phyloP scores from a whole-genome alignment of 75 land plant species.

The Picea sitchensis region DNA sequence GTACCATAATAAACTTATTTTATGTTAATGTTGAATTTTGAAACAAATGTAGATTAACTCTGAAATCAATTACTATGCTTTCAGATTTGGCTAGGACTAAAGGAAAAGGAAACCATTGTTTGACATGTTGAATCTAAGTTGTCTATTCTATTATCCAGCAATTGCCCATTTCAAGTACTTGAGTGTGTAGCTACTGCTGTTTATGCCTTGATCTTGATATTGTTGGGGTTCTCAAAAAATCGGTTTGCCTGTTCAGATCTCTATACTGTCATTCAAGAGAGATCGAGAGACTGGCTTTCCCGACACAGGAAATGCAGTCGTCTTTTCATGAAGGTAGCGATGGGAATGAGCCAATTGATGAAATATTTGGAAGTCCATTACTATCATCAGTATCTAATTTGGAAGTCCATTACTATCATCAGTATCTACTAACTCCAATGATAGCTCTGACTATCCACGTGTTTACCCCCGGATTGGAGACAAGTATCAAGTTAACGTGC shows the following conservation, averaged over 20 bases:
- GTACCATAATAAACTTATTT: not conserved
- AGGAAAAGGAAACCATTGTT: not conserved
- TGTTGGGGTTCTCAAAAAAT: not conserved
- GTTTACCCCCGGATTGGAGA: slow-evolving; percentile 45
- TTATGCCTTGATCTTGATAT: not conserved
- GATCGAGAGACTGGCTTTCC: not conserved
- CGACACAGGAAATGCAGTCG: slow-evolving; percentile 1
- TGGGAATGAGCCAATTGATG: not conserved
- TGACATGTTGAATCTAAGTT: not conserved
- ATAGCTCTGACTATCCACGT: slow-evolving; percentile 18
- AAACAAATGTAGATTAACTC: not conserved
- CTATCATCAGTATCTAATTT: slow-evolving; percentile 1
- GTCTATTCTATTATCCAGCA: not conserved
- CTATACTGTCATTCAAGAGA: no score
- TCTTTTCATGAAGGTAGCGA: slow-evolving; percentile 1
- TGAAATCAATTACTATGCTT: not conserved
- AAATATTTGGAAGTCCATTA: slow-evolving; percentile 7
- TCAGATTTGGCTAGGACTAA: not conserved
- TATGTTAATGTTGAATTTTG: not conserved
- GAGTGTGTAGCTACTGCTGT: not conserved
- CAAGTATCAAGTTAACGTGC: slow-evolving; percentile 42
- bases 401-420: slow-evolving; percentile 6
- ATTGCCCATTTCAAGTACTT: not conserved
- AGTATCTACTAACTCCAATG: slow-evolving; percentile 11
- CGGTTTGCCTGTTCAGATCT: slow-evolving; percentile 1